Base-by-base conservation (phyloP, 306 rosid species). In the Oxytropis ochrocephala region DNA sequence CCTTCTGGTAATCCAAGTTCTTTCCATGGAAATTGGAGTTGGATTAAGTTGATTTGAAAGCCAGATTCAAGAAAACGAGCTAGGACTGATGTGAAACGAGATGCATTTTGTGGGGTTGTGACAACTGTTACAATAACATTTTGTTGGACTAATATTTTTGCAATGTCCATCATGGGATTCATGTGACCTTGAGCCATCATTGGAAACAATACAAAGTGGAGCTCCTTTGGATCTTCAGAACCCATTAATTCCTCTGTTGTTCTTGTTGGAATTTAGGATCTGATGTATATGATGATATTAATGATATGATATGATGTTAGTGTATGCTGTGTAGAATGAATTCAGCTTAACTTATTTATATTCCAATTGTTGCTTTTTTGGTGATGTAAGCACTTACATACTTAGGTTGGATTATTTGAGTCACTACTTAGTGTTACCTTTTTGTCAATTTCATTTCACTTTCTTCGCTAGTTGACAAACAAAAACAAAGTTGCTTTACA, bases 121-220 rank as follows among this genome's bases (percentile, higher is more conserved):
- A 91, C 73, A 17, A 91, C 13, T 8, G 85, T 91, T 0, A 91
- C 85, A 44, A 72, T 30, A 39, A 81, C 75, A 24, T 85, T 85
- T 6, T 63, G 87, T 12, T 77, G 70, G 4, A 83, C 74, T 1
- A 91, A 78, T 30, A 89, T 72, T 52, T 78, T 84, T 8, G 90
- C 96, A 47, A 89, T 77, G 80, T 89, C 97, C 51, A 88, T 81
- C 97, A 91, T 83, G 5, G 97, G 97, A 29, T 83, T 88, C 95
- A 91, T 87, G 54, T 92, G 97, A 58, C 96, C 96, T 78, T 84
- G 96, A 6, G 97, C 96, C 96, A 91, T 84, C 14, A 87, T 70
- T 1, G 97, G 96, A 49, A 89, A 58, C 5, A 92, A 30, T 1
- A 89, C 89, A 13, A 85, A 83, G 82, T 92, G 96, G 38, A 81